Conservation (phyloP, 2,329 filamentous ascomycete species). For the Acephala macrosclerotiorum region DNA sequence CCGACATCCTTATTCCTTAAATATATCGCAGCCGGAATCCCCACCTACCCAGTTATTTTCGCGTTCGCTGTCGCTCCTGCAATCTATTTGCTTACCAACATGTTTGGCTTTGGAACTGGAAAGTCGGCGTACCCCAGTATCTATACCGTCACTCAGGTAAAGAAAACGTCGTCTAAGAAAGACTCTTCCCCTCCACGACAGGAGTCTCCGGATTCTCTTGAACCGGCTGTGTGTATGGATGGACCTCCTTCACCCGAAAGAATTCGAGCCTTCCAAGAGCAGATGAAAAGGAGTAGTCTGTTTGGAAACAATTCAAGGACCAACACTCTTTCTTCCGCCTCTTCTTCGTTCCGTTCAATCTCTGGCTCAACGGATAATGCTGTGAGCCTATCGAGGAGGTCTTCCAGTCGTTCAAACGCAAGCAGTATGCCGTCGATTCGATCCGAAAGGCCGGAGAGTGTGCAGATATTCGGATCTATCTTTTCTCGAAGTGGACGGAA, state of each 20-base stretch:
- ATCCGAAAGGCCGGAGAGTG: slow-evolving; percentile 62
- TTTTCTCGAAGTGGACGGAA: slow-evolving; percentile 61
- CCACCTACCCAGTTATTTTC: slow-evolving; percentile 23
- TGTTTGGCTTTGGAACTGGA: slow-evolving; percentile 36
- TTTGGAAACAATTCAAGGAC: slow-evolving; percentile 54
- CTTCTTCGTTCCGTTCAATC: slow-evolving; percentile 57
- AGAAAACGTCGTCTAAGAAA: slow-evolving; percentile 27
- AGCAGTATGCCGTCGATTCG: slow-evolving; percentile 57
- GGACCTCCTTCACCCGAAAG: slow-evolving; percentile 67
- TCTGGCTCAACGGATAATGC: slow-evolving; percentile 36
- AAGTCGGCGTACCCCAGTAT: slow-evolving; percentile 28
- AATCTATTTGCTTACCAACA: slow-evolving; percentile 37
- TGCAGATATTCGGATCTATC: slow-evolving; percentile 64
- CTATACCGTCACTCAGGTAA: slow-evolving; percentile 20
- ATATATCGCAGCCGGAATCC: slow-evolving; percentile 26
- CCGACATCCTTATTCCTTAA: slow-evolving; percentile 18
- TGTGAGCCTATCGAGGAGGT: slow-evolving; percentile 58
- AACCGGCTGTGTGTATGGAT: slow-evolving; percentile 65
- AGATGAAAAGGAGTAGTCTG: slow-evolving; percentile 62
- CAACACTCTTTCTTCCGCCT: slow-evolving; percentile 60
- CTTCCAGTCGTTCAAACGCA: slow-evolving; percentile 62
- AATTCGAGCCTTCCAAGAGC: slow-evolving; percentile 64
- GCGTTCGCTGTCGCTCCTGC: slow-evolving; percentile 32
- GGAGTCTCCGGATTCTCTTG: slow-evolving; percentile 54
- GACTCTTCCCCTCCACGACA: slow-evolving; percentile 21